These are phyloP conservation scores for Penicillium coffeae DNA, from an alignment of 495 filamentous ascomycete genomes.

Conservation along the genomic window DNA sequence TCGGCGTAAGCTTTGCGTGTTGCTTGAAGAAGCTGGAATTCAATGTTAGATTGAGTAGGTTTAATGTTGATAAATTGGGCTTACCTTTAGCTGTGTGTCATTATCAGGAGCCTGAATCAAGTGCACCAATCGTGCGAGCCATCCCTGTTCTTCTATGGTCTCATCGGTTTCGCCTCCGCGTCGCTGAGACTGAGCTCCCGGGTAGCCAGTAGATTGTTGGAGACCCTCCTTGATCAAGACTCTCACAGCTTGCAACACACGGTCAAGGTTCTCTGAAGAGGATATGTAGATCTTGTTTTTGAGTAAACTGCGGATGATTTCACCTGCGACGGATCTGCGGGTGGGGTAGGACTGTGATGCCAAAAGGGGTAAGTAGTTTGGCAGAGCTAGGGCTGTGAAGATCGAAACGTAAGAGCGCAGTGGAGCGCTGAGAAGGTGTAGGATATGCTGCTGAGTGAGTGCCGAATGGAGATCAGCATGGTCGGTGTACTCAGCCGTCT, in stretches of 20 bases:
- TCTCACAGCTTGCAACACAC: constrained; percentile 78
- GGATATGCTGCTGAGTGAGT: constrained; percentile 79
- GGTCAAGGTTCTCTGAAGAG: constrained; percentile 74
- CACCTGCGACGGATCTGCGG: constrained; percentile 81
- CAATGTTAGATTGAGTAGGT: constrained; percentile 21
- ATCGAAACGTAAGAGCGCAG: constrained; percentile 86
- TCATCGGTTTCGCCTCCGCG: constrained; percentile 82
- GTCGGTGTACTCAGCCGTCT: constrained; percentile 85
- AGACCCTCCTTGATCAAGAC: constrained; percentile 91
- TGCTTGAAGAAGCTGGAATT: constrained; percentile 71
- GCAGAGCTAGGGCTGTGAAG: constrained; percentile 88
- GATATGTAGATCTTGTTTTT: constrained; percentile 75
- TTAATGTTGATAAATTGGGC: background rate
- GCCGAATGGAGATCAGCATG: constrained; percentile 90
- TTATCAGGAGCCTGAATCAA: constrained; percentile 79
- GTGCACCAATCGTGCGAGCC: constrained; percentile 88
- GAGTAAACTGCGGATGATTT: constrained; percentile 74
- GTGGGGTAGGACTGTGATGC: constrained; percentile 93
- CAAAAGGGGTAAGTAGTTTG: constrained; percentile 84
- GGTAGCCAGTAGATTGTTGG: constrained; percentile 79
- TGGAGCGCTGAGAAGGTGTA: constrained; percentile 82
- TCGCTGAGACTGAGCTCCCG: constrained; percentile 63
- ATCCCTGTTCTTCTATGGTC: constrained; percentile 95
- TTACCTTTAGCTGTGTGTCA: constrained; percentile 83
- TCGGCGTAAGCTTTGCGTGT: constrained; percentile 84